Conservation (phyloP, 495 filamentous ascomycete genomes). For the Rostrohypoxylon terebratum region DNA sequence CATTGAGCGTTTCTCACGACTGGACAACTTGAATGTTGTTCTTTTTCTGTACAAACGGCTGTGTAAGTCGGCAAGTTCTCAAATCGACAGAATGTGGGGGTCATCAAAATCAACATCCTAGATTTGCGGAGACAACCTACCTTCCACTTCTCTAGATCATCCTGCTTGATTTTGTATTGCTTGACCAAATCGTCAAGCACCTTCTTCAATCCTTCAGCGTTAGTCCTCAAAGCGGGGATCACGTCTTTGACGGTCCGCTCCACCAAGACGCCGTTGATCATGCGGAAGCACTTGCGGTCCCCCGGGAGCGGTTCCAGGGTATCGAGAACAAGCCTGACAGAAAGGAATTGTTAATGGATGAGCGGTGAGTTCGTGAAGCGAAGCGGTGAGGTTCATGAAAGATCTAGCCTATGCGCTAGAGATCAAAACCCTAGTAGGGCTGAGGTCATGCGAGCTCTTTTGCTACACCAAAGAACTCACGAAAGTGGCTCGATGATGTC, state of each 20-base stretch:
- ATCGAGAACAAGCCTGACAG: constrained; percentile 90
- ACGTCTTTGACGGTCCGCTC: constrained; percentile 95
- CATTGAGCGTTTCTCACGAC: constrained; percentile 55
- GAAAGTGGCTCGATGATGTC: constrained; percentile 42
- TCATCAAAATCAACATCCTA: constrained; percentile 23
- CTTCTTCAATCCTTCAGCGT: constrained; percentile 92
- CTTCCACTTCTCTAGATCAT: constrained; percentile 98
- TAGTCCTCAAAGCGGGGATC: constrained; percentile 89
- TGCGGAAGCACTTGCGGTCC: constrained; percentile 96
- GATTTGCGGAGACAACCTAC: constrained; percentile 61
- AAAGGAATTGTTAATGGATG: constrained; percentile 46
- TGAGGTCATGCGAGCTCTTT: constrained; percentile 31
- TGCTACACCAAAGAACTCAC: constrained; percentile 21
- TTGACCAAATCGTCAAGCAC: constrained; percentile 96
- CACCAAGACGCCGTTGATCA: constrained; percentile 96
- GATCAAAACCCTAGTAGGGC: constrained; percentile 32
- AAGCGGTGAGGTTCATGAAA: constrained; percentile 49
- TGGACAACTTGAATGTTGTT: constrained; percentile 98
- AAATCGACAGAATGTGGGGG: constrained; percentile 27
- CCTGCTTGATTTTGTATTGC: constrained; percentile 95
- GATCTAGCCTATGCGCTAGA: constrained; percentile 42
- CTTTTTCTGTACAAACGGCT: constrained; percentile 78
- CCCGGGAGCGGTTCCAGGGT: constrained; percentile 84
- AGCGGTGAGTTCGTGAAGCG: constrained; percentile 53
- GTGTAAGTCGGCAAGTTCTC: constrained; percentile 38